Percentiles rank a stretch among this genome's conserved stretches.
These are phyloP conservation scores for Talaromyces verruculosus DNA, from an alignment of 2,329 filamentous ascomycete species.

Conservation along the genomic window DNA sequence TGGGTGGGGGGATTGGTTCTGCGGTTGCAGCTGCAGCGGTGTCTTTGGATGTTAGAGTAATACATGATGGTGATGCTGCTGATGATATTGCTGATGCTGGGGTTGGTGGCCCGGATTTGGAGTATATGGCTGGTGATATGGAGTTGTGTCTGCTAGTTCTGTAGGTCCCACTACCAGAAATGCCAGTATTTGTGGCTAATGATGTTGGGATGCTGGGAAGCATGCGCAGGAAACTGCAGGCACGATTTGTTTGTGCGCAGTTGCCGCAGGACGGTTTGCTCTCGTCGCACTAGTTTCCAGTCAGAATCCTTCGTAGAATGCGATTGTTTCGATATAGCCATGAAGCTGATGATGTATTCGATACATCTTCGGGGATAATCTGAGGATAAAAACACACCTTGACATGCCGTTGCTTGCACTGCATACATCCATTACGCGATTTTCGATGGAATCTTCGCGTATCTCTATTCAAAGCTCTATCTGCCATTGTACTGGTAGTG, in stretches of 20 bases:
- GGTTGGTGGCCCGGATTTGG: conserved; percentile 6
- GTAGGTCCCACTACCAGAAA: not conserved
- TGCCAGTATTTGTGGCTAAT: not conserved
- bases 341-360: not conserved
- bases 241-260: conserved; percentile 19
- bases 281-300: conserved; percentile 21
- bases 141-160: not conserved
- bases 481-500: not conserved
- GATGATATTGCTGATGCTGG: conserved; percentile 1
- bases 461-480: conserved; percentile 5
- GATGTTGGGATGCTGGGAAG: conserved; percentile 18
- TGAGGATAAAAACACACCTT: conserved; percentile 18
- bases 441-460: conserved; percentile 23
- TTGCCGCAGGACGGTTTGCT: conserved; percentile 19
- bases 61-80: not conserved
- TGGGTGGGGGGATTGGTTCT: not conserved
- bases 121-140: not conserved
- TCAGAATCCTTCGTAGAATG: not conserved
- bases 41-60: not conserved
- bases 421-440: conserved; percentile 22
- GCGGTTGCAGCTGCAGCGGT: not conserved
- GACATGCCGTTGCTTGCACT: conserved; percentile 24
- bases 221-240: conserved; percentile 21
- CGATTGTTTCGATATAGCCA: not conserved
- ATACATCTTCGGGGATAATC: not conserved